Evolutionary conservation across 768 basidiomycete species (phyloP).

Genomic region (Rhizopogon roseolus): DNA sequence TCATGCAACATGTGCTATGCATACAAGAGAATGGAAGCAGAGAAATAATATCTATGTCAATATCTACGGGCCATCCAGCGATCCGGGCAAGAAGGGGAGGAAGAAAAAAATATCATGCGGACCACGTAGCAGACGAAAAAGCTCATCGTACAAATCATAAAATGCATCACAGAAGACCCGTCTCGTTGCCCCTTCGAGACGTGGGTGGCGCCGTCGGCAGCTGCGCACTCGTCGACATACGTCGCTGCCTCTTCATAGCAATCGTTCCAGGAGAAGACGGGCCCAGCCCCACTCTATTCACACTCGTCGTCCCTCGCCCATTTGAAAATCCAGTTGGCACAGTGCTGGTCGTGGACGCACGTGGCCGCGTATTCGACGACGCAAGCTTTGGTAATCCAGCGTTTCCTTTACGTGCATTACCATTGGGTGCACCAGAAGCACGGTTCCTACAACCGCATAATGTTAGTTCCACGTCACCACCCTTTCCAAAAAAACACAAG

Average conservation of each 20-base stretch:
- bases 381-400: slow-evolving; percentile 71
- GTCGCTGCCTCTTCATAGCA: slow-evolving; percentile 76
- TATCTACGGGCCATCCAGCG: slow-evolving; percentile 30
- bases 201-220: slow-evolving; percentile 30
- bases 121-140: slow-evolving; percentile 10
- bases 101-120: slow-evolving; percentile 22
- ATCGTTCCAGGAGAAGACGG: slow-evolving; percentile 15
- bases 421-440: slow-evolving; percentile 69
- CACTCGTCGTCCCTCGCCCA: slow-evolving; percentile 33
- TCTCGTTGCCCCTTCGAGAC: slow-evolving; percentile 24
- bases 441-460: slow-evolving; percentile 52
- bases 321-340: slow-evolving; percentile 42
- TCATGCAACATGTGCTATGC: slow-evolving; percentile 10
- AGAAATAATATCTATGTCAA: slow-evolving; percentile 29
- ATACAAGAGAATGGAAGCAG: slow-evolving; percentile 8
- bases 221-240: slow-evolving; percentile 61
- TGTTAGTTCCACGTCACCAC: background rate
- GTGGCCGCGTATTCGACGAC: slow-evolving; percentile 65
- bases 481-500: background rate
- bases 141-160: background rate
- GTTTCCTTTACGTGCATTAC: slow-evolving; percentile 57
- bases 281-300: slow-evolving; percentile 19
- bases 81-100: slow-evolving; percentile 21
- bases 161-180: slow-evolving; percentile 5
- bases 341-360: slow-evolving; percentile 63